Percentiles rank a stretch among this genome's conserved stretches.
These are phyloP conservation scores for Leptographium flavum DNA, from an alignment of 2,329 filamentous ascomycete species.

Conservation along the genomic window DNA sequence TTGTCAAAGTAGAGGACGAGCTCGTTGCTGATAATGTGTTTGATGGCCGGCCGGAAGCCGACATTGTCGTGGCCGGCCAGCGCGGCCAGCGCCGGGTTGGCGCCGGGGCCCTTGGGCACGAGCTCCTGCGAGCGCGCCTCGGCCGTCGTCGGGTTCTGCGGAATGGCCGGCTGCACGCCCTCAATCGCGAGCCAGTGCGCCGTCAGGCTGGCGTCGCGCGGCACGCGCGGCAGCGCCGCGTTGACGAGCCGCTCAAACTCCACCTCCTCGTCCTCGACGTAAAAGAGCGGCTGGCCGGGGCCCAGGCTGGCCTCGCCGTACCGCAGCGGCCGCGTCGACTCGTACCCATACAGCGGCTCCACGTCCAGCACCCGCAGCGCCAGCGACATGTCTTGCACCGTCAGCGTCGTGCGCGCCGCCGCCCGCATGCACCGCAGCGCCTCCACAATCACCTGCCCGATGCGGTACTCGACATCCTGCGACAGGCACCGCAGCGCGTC, in stretches of 20 bases:
- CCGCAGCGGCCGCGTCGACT: slow-evolving; percentile 73
- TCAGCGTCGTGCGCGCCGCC: slow-evolving; percentile 70
- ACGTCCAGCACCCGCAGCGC: slow-evolving; percentile 79
- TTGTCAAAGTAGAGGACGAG: slow-evolving; percentile 95
- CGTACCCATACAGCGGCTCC: slow-evolving; percentile 92
- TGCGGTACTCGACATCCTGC: slow-evolving; percentile 88
- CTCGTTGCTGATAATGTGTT: slow-evolving; percentile 92
- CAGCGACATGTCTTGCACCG: slow-evolving; percentile 77
- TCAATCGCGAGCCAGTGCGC: slow-evolving; percentile 97
- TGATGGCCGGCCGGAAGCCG: slow-evolving; percentile 77
- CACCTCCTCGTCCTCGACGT: slow-evolving; percentile 95
- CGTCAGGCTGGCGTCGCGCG: slow-evolving; percentile 82
- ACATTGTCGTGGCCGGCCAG: slow-evolving; percentile 73
- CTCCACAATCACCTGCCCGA: slow-evolving; percentile 87
- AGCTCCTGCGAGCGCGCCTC: slow-evolving; percentile 77
- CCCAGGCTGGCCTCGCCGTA: slow-evolving; percentile 92
- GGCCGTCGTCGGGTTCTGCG: slow-evolving; percentile 81
- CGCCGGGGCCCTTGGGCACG: slow-evolving; percentile 76
- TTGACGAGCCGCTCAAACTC: slow-evolving; percentile 99
- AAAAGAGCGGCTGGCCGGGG: slow-evolving; percentile 87
- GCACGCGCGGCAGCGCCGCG: slow-evolving; percentile 85
- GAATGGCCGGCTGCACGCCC: slow-evolving; percentile 90
- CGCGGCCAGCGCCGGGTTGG: slow-evolving; percentile 72
- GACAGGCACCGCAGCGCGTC: slow-evolving; percentile 79
- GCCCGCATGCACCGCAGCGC: slow-evolving; percentile 94